Base-by-base conservation (phyloP, 1,284 basidiomycete genomes). In the Melampsora abietis-canadensis region DNA sequence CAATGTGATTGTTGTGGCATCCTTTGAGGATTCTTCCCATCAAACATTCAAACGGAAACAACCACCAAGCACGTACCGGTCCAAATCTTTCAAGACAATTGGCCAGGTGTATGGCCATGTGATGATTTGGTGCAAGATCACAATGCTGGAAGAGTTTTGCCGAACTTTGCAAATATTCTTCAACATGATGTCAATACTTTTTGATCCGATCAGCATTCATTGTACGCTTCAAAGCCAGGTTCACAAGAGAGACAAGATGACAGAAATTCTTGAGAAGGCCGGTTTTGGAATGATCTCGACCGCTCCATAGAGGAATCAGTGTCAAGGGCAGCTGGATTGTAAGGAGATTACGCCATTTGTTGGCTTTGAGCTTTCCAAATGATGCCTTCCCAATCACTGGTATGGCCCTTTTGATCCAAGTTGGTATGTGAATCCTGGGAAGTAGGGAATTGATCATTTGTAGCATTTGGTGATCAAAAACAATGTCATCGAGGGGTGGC, bases 31-130 rank as follows among this genome's bases (percentile, higher is more conserved):
- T 74, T 48, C 4, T 61, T 8, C 70, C 70, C 64, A 74, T 74
- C 24, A 74, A 61, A n/a, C 51, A 21, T 37, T 74, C 69, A 63
- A 74, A 66, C 6, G 70, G 37, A 34, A 74, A 74, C 0, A 57
- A 74, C 64, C 70, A 74, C 70, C 70, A 74, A 15, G 64, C 64
- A 47, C 70, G 17, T 10, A 40, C 31, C 0, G 64, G 70, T 12
- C 70, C 70, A 66, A 66, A 74, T 31, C 27, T 47, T 17, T 74
- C 64, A 1, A 74, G 70, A 30, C 64, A 66, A 66, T 74, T 64
- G 40, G 63, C 63, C 19, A 74, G 63, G 46, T 74, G 70, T 7
- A 74, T 24, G 1, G 64, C 37, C 70, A 74, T 74, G 37, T 74
- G 70, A 64, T 74, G 70, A 48, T 74, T 74, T 24, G 64, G 70